Base-by-base conservation (phyloP, 2,329 filamentous ascomycete genomes). In the Ascomycota sp. region DNA sequence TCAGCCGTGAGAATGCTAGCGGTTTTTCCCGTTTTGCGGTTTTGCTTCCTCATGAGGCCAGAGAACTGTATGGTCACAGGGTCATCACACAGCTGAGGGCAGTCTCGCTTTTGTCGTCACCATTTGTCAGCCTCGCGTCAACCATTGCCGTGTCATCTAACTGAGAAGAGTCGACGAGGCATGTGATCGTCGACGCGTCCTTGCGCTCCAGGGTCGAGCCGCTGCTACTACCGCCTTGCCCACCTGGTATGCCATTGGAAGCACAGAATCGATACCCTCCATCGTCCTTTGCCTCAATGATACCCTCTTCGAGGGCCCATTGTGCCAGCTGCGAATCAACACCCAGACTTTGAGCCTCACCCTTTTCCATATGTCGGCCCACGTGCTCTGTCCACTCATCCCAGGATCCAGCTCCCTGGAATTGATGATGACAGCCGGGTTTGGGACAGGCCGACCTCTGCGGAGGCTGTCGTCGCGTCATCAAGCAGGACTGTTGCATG, bases 361-460 rank as follows among this genome's bases (percentile, higher is more conserved):
- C 67, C 38, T 74, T 75, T 50, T 94, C 85, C 60, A 92, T 76
- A 48, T 95, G 86, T 28, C 76, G 65, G 1, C 85, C 85, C 1
- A 94, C 75, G 47, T 95, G 86, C 48, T 95, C 86, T 35, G 89
- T 89, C 55, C 83, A 79, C 40, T 82, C 73, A 33, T 93, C 81
- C 86, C 86, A 94, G 7, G 75, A 77, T 3, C 65, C 66, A 1
- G 63, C 55, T 0, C 81, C 83, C 32, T 71, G 63, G 43, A 93
- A 94, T 0, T 61, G 51, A 29, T 64, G 65, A 8, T 64, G 56
- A 45, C 86, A 95, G 40, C 81, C 80, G 1, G 63, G 56, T 40
- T 71, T 72, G 0, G 71, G 70, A 38, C 79, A 85, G 1, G 75
- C 65, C 28, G 80, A 82, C 21, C 63, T 58, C 33, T 71, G 65